phyloP scores from a whole-genome alignment of 352 stramenopile species.

The Phytophthora fragariaefolia region DNA sequence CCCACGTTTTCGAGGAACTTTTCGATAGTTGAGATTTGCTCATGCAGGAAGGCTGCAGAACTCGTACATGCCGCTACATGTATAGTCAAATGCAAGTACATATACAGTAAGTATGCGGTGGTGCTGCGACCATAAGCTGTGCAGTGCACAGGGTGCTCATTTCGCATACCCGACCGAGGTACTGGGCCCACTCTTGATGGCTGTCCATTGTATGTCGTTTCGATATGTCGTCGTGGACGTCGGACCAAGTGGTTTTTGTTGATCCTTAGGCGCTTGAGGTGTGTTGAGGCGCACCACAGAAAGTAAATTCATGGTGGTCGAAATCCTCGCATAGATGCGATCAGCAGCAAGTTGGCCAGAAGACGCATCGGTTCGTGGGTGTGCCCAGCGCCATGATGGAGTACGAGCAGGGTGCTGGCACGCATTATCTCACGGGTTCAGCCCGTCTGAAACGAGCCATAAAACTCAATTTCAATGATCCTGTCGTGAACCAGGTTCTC shows the following conservation, averaged over 20 bases:
- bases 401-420: conserved; percentile 5
- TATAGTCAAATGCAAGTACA: no score
- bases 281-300: conserved; percentile 3
- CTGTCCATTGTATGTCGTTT: neutral
- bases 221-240: conserved; percentile 8
- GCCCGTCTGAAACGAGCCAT: conserved; percentile 4
- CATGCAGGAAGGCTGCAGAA: conserved; percentile 10
- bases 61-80: conserved; percentile 5
- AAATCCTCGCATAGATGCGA: neutral
- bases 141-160: neutral
- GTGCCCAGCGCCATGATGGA: neutral
- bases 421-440: neutral
- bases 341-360: neutral
- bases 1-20: conserved; percentile 18
- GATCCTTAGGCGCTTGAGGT: conserved; percentile 1
- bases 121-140: neutral
- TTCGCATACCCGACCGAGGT: conserved; percentile 21
- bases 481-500: neutral
- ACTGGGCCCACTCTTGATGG: neutral
- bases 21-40: neutral
- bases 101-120: no score
- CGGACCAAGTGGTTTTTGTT: neutral
- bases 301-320: neutral
- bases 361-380: neutral
- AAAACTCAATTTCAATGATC: conserved; percentile 12